Evolutionary conservation across 345 rosid genomes (phyloP).

Genomic region (Hibiscus syriacus): DNA sequence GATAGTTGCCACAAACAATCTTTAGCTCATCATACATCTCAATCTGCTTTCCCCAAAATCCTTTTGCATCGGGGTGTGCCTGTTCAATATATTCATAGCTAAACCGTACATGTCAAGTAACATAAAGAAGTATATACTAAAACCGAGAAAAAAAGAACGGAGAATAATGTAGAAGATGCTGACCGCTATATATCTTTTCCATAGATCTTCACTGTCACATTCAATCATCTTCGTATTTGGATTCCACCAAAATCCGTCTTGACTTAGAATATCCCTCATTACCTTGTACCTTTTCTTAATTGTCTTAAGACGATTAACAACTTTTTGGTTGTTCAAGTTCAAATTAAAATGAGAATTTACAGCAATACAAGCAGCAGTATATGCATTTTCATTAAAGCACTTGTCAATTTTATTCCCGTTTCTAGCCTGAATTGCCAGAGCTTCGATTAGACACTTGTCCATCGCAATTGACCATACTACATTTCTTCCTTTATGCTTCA

Average conservation of each 20-base stretch:
- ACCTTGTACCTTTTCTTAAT: conserved; percentile 82
- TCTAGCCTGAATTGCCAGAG: conserved; percentile 73
- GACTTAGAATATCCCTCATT: conserved; percentile 65
- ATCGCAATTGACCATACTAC: conserved; percentile 84
- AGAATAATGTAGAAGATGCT: conserved; percentile 13
- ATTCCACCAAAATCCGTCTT: conserved; percentile 79
- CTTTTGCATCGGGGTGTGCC: conserved; percentile 79
- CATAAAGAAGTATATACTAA: background rate
- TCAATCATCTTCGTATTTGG: conserved; percentile 59
- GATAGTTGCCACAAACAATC: conserved; percentile 77
- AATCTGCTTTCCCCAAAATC: conserved; percentile 71
- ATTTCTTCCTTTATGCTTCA: conserved; percentile 83
- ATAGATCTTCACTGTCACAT: conserved; percentile 63
- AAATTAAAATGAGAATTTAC: conserved; percentile 64
- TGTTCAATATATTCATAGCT: conserved; percentile 23
- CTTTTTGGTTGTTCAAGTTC: conserved; percentile 77
- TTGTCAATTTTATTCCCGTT: conserved; percentile 77
- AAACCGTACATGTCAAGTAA: background rate
- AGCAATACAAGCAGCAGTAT: conserved; percentile 65
- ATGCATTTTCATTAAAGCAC: conserved; percentile 74
- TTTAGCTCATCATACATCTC: conserved; percentile 80
- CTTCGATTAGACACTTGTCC: conserved; percentile 86
- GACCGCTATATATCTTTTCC: conserved; percentile 78
- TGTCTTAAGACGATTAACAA: conserved; percentile 73
- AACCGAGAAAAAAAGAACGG: background rate